Evolutionary conservation across 2,329 filamentous ascomycete species (phyloP), one percentile per base, ranked within the genome.

Genomic region (Fusarium sp.): DNA sequence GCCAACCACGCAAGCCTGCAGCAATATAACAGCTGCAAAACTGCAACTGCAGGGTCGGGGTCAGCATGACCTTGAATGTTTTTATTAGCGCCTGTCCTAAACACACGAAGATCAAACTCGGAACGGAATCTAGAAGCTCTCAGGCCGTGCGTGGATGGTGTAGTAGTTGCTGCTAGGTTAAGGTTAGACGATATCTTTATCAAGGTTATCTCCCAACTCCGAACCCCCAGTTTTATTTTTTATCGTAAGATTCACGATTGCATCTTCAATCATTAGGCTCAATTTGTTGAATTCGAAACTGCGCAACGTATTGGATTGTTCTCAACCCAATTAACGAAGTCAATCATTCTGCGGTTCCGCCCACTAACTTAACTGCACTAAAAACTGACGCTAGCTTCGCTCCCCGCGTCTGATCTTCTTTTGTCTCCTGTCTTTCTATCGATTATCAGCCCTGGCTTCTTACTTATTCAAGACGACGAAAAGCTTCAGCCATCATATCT

Each of bases 381-480:
- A 73, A 59, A 49, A n/a, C 37, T 63, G 52, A 60, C 71, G 44
- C 70, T 74, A 74, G 67, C 62, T 61, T 67, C 62, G 51, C 72
- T 74, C 71, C 70, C 72, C 72, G 63, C 71, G 68, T 74, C 70
- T 74, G 60, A 71, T 70, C 68, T 70, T 43, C 17, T 60, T 48
- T 64, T 58, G 62, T 58, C 59, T 52, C 60, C 50, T 37, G 28
- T 44, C 43, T 59, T 33, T 67, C 37, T 46, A 47, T 56, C 32
- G 35, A 17, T 5, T 17, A 5, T 28, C 37, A 51, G 30, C 30
- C 30, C 13, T 33, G 30, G 30, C 1, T 33, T 10, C 49, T 59
- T 15, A 47, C 22, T 59, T 59, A 35, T 52, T 64, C 39, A 46
- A 56, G 26, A 39, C 24, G 28, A 56, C 35, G 9, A n/a, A 46